A percentile compares a stretch with the other conserved stretches of the same genome.
Conservation (phyloP, 768 basidiomycete genomes). For the Termitomyces sp. region DNA sequence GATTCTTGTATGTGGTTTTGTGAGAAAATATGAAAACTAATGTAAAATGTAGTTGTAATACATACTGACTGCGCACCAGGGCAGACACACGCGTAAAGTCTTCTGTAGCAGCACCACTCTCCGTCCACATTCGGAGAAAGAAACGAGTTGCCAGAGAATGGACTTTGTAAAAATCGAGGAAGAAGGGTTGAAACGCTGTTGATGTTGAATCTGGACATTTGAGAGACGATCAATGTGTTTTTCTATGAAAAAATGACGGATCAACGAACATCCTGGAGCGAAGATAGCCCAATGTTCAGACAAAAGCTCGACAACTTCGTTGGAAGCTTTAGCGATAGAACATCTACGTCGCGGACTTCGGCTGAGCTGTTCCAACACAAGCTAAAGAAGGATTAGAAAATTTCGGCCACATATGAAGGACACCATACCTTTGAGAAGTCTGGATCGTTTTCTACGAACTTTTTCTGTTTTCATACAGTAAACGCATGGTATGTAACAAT, state of each 20-base stretch:
- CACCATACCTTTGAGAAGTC: slow-evolving; percentile 68
- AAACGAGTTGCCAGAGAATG: slow-evolving; percentile 79
- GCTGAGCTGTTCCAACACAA: slow-evolving; percentile 76
- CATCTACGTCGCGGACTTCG: slow-evolving; percentile 71
- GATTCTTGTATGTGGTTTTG: slow-evolving; percentile 40
- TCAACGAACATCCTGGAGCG: slow-evolving; percentile 65
- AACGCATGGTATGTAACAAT: neutral
- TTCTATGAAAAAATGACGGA: slow-evolving; percentile 18
- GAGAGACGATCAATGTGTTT: slow-evolving; percentile 3
- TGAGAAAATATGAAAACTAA: slow-evolving; percentile 7
- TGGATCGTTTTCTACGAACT: slow-evolving; percentile 62
- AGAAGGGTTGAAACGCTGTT: slow-evolving; percentile 80
- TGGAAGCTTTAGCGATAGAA: slow-evolving; percentile 78
- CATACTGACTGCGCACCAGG: slow-evolving; percentile 80
- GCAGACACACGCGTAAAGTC: slow-evolving; percentile 79
- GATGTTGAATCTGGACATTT: slow-evolving; percentile 60
- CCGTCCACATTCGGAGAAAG: slow-evolving; percentile 91
- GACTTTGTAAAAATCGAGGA: slow-evolving; percentile 77
- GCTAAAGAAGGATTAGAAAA: slow-evolving; percentile 31
- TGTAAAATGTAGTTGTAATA: slow-evolving; percentile 16
- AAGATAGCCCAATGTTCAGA: slow-evolving; percentile 84
- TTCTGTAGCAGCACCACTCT: slow-evolving; percentile 68
- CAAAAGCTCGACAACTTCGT: slow-evolving; percentile 78
- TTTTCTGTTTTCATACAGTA: slow-evolving; percentile 34
- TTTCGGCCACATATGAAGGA: neutral